phyloP scores from a whole-genome alignment of 352 stramenopile genomes.

The Pythium brachiatum region DNA sequence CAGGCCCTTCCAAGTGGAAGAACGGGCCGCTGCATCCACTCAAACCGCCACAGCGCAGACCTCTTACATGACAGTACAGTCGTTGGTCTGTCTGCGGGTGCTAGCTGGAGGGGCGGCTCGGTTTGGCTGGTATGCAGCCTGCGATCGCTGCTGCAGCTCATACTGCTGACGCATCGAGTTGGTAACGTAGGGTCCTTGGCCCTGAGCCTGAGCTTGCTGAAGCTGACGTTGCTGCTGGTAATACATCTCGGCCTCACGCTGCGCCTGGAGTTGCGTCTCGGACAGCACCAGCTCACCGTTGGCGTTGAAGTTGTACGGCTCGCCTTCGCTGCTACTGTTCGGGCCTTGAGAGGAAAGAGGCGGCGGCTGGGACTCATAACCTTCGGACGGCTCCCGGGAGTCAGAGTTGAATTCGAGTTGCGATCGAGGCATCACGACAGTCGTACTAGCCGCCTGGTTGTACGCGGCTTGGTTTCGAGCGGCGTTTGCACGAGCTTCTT shows the following conservation, averaged over 20 bases:
- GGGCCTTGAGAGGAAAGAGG: constrained; percentile 14
- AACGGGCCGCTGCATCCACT: constrained; percentile 5
- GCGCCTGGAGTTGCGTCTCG: constrained; percentile 62
- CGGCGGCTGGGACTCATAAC: constrained; percentile 21
- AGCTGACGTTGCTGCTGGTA: constrained; percentile 70
- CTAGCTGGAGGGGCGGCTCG: constrained; percentile 9
- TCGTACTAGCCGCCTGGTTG: background rate
- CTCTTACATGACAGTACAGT: constrained; percentile 53
- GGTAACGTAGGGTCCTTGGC: background rate
- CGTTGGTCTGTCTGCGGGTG: constrained; percentile 23
- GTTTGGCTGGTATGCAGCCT: constrained; percentile 26
- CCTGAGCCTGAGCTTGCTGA: constrained; percentile 31
- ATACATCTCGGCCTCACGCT: constrained; percentile 49
- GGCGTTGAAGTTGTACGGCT: constrained; percentile 39
- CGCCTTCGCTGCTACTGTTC: constrained; percentile 32
- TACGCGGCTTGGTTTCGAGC: background rate
- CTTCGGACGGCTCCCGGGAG: constrained; percentile 12
- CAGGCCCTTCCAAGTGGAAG: constrained; percentile 15
- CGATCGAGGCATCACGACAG: constrained; percentile 2
- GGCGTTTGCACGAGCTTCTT: constrained; percentile 39
- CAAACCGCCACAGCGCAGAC: background rate
- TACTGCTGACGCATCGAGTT: constrained; percentile 30
- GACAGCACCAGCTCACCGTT: constrained; percentile 62
- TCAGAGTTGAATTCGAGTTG: constrained; percentile 1
- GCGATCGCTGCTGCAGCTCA: constrained; percentile 58